Base-by-base conservation (phyloP, 176 grass and related monocot genomes). In the Triticum timopheevii region DNA sequence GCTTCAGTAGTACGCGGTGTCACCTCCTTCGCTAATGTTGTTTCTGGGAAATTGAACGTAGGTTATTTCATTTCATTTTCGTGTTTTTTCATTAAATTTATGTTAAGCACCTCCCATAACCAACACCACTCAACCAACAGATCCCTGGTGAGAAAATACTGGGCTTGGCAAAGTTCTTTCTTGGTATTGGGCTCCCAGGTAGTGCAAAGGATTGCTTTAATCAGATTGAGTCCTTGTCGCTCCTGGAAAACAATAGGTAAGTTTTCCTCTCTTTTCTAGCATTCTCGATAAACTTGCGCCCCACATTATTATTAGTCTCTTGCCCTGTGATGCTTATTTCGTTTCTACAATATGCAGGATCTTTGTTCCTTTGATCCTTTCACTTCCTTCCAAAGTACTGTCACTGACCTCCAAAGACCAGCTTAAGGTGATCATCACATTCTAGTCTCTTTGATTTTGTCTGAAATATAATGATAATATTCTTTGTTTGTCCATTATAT, bases 331-430 rank as follows among this genome's bases (percentile, higher is more conserved):
- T 49, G 33, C 69, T 63, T 86, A 40, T 80, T 50, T 88, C 17
- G 64, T 83, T 56, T 90, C 63, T 89, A 19, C 36, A 76, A 59
- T 70, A 79, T 80, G 35, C 89, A 99, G 97, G 89, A 81, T 92
- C n/a, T 92, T 90, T 33, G 19, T 99, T 90, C 97, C 94, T 45
- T 84, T 99, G 80, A 86, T 99, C 86, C 90, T 97, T 80, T 99
- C 94, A 63, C 90, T 97, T 94, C 97, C 94, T 79, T 84, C 92
- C 65, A 93, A 87, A 83, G 87, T 99, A 83, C 85, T 99, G 80
- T 99, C 94, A 49, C 82, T 97, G 78, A 97, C 94, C 44, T 97
- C 92, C 16, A 97, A 99, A 80, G 94, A 97, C 69, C 92, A 97
- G 78, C 87, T 99, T 73, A 94, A 97, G 97, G 97, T 99, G 80